Base-by-base conservation (phyloP, 768 basidiomycete species). In the Paxillus rubicundulus region DNA sequence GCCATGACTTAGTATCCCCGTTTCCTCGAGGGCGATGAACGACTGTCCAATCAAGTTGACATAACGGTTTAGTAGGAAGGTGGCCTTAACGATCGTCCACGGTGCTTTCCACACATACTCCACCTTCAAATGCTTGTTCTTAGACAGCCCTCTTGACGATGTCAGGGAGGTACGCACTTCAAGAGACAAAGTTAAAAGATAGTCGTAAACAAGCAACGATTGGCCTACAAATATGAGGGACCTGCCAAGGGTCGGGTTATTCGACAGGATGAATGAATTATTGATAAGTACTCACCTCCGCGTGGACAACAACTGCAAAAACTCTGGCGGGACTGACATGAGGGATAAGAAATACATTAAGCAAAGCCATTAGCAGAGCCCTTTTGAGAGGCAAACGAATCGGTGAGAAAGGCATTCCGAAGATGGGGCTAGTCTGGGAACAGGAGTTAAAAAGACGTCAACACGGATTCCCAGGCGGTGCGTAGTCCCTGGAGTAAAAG, bases 61-160 rank as follows among this genome's bases (percentile, higher is more conserved):
- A 33, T 61, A 61, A 24, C 61, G 59, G 39, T 53, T 58, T 18
- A 60, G 13, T 9, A 61, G 49, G 39, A 60, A 61, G 4, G 50
- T 2, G 0, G 39, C 21, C 49, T 55, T 61, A 9, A 50, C 43
- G 8, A 20, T 16, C 6, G 52, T 54, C 59, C 53, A 57, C 5
- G 55, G 58, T 3, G 55, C 48, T 9, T 45, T 13, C 61, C 61
- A 61, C 41, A 61, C 52, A 37, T 55, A 60, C 20, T 50, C 24
- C 44, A 52, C 39, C 60, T 60, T 33, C 10, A n/a, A 18, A 17
- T 5, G 24, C n/a, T 9, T 44, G 32, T 14, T 21, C 14, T 41
- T 28, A 40, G 5, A 32, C 13, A 14, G 4, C 2, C 12, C n/a
- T 18, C 8, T 21, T 8, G 12, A 20, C 6, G 3, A n/a, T 28